Evolutionary conservation across 2,329 filamentous ascomycete species (phyloP).

Genomic region (Aspergillus calidoustus): DNA sequence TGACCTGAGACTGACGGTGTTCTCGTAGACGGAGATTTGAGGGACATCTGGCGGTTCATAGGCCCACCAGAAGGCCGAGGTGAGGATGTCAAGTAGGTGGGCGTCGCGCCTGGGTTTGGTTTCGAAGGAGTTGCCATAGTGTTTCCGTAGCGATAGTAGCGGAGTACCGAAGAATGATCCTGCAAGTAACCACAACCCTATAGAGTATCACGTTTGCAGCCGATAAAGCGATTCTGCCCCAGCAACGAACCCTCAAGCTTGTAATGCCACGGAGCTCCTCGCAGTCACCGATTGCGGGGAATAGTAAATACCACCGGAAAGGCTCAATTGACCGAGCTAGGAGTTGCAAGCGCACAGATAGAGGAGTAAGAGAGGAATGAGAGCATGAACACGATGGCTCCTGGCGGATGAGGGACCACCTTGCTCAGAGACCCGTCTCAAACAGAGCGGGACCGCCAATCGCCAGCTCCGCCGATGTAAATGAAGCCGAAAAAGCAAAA

Average conservation of each 20-base stretch:
- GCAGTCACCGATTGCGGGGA: background rate
- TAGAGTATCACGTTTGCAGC: constrained; percentile 10
- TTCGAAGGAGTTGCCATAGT: constrained; percentile 53
- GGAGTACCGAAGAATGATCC: background rate
- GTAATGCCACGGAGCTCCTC: constrained; percentile 10
- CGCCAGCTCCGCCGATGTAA: background rate
- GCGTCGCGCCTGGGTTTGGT: constrained; percentile 46
- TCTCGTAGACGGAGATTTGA: constrained; percentile 51
- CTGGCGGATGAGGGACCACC: background rate
- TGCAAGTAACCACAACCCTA: background rate
- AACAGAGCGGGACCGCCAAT: background rate
- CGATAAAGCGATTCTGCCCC: constrained; percentile 1
- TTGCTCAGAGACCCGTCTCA: background rate
- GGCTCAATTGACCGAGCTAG: background rate
- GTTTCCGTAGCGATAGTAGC: background rate
- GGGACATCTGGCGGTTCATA: constrained; percentile 45
- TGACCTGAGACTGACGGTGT: constrained; percentile 48
- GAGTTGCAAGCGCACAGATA: background rate
- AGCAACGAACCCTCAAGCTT: constrained; percentile 4
- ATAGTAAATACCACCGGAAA: background rate
- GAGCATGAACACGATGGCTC: background rate
- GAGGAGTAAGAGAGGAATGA: background rate
- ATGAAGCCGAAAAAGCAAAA: constrained; percentile 26
- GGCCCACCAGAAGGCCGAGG: constrained; percentile 47
- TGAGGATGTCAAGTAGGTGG: constrained; percentile 50